phyloP scores from a whole-genome alignment of 768 basidiomycete genomes.

The Serpula lacrymans region DNA sequence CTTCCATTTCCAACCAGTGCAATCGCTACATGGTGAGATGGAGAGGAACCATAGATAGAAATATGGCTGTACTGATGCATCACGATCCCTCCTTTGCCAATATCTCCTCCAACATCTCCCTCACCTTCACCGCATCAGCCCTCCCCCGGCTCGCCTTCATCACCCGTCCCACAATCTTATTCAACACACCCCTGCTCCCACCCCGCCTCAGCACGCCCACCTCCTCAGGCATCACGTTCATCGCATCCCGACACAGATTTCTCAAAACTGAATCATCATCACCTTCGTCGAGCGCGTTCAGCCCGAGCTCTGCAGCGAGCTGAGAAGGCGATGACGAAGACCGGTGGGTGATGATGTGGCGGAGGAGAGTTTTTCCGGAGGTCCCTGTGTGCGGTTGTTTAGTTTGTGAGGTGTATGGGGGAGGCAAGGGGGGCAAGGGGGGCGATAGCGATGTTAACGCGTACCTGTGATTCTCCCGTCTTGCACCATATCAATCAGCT shows the following conservation, averaged over 20 bases:
- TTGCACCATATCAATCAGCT: slow-evolving; percentile 75
- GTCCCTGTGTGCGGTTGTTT: too few species aligned
- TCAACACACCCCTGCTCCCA: slow-evolving; percentile 64
- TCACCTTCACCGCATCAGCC: slow-evolving; percentile 67
- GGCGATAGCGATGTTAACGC: too few species aligned
- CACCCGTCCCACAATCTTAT: slow-evolving; percentile 79
- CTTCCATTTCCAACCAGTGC: too few species aligned
- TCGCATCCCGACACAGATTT: slow-evolving; percentile 58
- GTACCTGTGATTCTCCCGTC: slow-evolving; percentile 65
- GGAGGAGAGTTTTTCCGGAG: slow-evolving; percentile 75
- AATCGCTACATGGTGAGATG: too few species aligned
- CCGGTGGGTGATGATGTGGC: slow-evolving; percentile 55
- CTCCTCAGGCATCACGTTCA: slow-evolving; percentile 64
- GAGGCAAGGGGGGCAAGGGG: too few species aligned
- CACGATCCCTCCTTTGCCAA: too few species aligned
- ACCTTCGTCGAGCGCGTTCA: slow-evolving; percentile 36
- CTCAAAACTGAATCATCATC: slow-evolving; percentile 40
- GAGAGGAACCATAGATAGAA: too few species aligned
- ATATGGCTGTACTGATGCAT: too few species aligned
- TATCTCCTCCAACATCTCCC: slow-evolving; percentile 45
- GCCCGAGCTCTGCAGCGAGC: slow-evolving; percentile 48
- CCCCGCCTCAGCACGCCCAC: slow-evolving; percentile 64
- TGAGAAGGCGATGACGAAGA: slow-evolving; percentile 33
- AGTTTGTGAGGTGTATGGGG: too few species aligned
- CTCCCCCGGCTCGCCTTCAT: slow-evolving; percentile 81